Evolutionary conservation across 176 grass and related monocot species (phyloP).

Genomic region (Neostapfia colusana): DNA sequence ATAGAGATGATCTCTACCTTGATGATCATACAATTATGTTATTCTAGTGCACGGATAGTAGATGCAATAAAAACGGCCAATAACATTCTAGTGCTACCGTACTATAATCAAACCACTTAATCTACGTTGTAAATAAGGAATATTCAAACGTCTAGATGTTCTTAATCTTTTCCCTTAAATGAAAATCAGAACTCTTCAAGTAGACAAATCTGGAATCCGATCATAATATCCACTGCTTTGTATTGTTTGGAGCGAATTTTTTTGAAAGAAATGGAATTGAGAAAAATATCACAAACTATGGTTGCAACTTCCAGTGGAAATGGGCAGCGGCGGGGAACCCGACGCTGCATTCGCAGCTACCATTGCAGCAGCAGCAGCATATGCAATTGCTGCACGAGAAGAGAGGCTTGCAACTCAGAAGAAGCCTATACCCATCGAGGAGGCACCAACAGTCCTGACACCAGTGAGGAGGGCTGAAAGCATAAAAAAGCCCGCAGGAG

Average conservation of each 20-base stretch:
- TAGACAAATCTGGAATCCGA: neutral
- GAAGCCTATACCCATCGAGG: conserved; percentile 14
- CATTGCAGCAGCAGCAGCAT: conserved; percentile 71
- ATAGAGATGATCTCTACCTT: neutral
- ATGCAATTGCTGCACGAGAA: conserved; percentile 60
- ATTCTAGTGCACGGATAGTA: neutral
- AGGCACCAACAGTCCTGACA: neutral
- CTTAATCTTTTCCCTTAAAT: neutral
- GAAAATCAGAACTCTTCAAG: neutral
- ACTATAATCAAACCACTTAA: neutral
- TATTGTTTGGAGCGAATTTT: neutral
- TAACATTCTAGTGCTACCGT: neutral
- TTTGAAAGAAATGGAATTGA: conserved; percentile 21
- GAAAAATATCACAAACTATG: conserved; percentile 20
- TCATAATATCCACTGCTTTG: neutral
- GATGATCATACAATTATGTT: neutral
- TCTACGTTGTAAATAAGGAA: conserved; percentile 4
- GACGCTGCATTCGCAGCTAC: conserved; percentile 45
- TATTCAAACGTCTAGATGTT: conserved; percentile 4
- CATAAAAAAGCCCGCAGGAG: conserved; percentile 50
- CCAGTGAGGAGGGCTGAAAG: conserved; percentile 40
- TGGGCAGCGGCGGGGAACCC: conserved; percentile 37
- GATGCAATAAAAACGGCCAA: neutral
- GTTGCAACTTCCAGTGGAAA: conserved; percentile 37
- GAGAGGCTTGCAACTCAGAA: conserved; percentile 47